Evolutionary conservation across 1,284 basidiomycete genomes (phyloP), one percentile per base, ranked within the genome.

Genomic region (Ceratobasidium sp.): DNA sequence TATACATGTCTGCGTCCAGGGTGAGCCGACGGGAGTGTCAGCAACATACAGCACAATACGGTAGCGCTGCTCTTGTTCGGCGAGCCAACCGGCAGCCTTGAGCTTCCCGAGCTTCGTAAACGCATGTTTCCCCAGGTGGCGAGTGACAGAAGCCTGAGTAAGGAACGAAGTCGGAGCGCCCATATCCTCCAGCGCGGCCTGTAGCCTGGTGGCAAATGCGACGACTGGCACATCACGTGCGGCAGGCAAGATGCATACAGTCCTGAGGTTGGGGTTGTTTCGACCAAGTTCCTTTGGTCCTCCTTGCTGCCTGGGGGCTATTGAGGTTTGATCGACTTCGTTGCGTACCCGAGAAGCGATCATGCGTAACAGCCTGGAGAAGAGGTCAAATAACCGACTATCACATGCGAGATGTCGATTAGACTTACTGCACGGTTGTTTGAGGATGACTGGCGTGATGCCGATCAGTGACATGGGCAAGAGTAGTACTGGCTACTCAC

Each of bases 1-100:
- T 78, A 98, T 96, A 82, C 96, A 98, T 0, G 96, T 98, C 84
- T 97, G 92, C n/a, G 96, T 98, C 96, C 97, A 98, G 25, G 95
- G 92, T 78, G 94, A 96, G 73, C 91, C 93, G 29, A 96, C 95
- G 0, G 95, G 91, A 0, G 96, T 95, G 84, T 98, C 96, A 1
- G 94, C 96, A 29, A 98, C 95, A 82, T 98, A 98, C 11, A 98
- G 87, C 0, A 98, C 96, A 1, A 91, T 96, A 32, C 94, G 89
- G 82, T 93, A 96, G 81, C 94, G 90, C 84, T 98, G 95, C 83
- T 98, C 96, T 82, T 95, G 95, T 83, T 98, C 96, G 19, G 97
- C 95, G 6, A 98, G 86, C 96, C 96, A 98, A 7, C 94, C 94
- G 0, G 93, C 92, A 25, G 93, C 93, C 86, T 98, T 98, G 57